Conservation (phyloP, 805 yeast species). For the Candida palmyrensis region DNA sequence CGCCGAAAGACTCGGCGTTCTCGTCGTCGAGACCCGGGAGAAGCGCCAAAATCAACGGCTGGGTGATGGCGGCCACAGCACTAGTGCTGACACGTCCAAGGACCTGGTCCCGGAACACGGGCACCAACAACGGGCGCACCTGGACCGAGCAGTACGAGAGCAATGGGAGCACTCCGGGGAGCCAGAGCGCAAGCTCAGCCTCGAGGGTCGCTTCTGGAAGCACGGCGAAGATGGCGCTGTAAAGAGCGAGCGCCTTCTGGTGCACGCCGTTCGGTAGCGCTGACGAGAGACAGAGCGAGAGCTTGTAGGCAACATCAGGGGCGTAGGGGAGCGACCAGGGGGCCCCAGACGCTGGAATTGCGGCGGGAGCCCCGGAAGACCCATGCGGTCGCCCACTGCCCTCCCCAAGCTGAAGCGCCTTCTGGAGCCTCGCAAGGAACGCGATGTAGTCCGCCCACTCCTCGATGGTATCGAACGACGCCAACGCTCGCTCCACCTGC, state of each 20-base stretch:
- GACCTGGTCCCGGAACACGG: constrained; percentile 52
- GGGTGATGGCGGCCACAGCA: constrained; percentile 48
- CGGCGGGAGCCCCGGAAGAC: too few species aligned
- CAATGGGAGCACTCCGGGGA: constrained; percentile 88
- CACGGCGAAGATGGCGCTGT: constrained; percentile 61
- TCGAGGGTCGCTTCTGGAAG: constrained; percentile 54
- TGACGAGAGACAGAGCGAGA: constrained; percentile 77
- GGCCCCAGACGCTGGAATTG: constrained; percentile 33
- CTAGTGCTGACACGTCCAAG: constrained; percentile 39
- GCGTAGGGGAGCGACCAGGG: constrained; percentile 51
- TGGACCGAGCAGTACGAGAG: constrained; percentile 85
- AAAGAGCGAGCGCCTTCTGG: constrained; percentile 77
- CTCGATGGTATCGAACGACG: constrained; percentile 71
- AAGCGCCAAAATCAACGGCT: constrained; percentile 68
- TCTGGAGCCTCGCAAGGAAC: constrained; percentile 71
- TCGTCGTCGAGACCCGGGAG: constrained; percentile 92
- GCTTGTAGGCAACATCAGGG: constrained; percentile 58
- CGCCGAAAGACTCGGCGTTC: constrained; percentile 72
- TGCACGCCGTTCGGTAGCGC: constrained; percentile 94
- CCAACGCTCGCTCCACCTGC: constrained; percentile 69
- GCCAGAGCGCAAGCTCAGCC: constrained; percentile 64
- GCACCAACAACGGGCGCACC: constrained; percentile 74
- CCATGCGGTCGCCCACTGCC: constrained; percentile 7
- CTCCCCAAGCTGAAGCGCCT: constrained; percentile 48
- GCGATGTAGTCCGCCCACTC: constrained; percentile 99